phyloP scores from a whole-genome alignment of 192 early-diverging fungal genomes.

The Tieghemiomyces parasiticus region DNA sequence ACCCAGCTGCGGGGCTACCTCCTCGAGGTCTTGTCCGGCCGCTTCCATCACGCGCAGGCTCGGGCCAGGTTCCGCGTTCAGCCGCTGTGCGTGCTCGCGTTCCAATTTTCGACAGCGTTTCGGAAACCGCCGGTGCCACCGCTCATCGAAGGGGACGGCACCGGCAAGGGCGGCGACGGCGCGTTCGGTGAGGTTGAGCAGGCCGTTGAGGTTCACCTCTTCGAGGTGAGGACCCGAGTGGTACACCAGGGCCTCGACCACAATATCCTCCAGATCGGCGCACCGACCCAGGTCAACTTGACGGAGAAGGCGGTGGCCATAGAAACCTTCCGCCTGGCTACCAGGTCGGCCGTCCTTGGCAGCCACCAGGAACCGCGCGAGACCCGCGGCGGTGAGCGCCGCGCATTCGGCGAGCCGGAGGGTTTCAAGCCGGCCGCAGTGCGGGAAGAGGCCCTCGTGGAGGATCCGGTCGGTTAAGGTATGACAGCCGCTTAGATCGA shows the following conservation, averaged over 20 bases:
- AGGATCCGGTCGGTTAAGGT: conserved; percentile 33
- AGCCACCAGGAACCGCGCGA: not conserved
- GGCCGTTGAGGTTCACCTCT: conserved; percentile 46
- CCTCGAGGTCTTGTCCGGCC: too few species aligned
- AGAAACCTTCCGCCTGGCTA: not conserved
- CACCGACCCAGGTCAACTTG: conserved; percentile 46
- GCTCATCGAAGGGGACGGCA: not conserved
- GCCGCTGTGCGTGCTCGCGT: not conserved
- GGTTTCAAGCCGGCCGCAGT: conserved; percentile 40
- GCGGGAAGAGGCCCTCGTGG: conserved; percentile 32
- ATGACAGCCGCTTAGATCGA: conserved; percentile 35
- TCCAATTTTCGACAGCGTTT: not conserved
- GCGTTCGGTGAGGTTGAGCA: conserved; percentile 44
- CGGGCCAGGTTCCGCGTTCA: not conserved
- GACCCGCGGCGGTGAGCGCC: conserved; percentile 17
- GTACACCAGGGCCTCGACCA: conserved; percentile 33
- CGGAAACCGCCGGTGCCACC: not conserved
- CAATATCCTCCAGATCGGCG: conserved; percentile 43
- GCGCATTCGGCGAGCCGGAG: conserved; percentile 48
- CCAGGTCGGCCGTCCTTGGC: too few species aligned
- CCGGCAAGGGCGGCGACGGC: conserved; percentile 37
- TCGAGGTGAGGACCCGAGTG: conserved; percentile 41
- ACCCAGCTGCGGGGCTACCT: not conserved
- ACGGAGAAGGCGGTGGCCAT: conserved; percentile 15
- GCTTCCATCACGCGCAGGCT: not conserved